These are phyloP conservation scores for Metschnikowia sp. DNA, from an alignment of 805 yeast species.

Conservation along the genomic window DNA sequence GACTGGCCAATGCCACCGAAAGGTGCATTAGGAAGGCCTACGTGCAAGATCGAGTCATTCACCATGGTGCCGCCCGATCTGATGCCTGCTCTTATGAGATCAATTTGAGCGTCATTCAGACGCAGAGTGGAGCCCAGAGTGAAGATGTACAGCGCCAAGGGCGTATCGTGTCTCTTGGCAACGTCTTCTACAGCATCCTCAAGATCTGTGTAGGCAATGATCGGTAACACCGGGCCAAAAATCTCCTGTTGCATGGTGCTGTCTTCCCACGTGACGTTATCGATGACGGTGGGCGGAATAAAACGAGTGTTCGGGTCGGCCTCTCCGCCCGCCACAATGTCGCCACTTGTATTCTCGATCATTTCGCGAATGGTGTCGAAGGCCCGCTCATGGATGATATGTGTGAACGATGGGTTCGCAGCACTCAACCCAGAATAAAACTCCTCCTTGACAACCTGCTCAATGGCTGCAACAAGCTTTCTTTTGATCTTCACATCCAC, in stretches of 20 bases:
- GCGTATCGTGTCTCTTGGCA: conserved; percentile 58
- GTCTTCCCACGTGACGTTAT: conserved; percentile 62
- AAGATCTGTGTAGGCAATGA: conserved; percentile 51
- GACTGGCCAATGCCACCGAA: conserved; percentile 91
- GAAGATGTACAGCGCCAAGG: conserved; percentile 77
- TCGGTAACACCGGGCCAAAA: conserved; percentile 84
- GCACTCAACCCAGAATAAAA: conserved; percentile 42
- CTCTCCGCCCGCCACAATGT: conserved; percentile 47
- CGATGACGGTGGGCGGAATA: conserved; percentile 73
- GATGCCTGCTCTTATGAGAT: conserved; percentile 44
- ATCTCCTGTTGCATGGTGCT: conserved; percentile 70
- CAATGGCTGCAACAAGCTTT: conserved; percentile 43
- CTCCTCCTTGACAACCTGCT: conserved; percentile 38
- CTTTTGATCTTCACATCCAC: conserved; percentile 59
- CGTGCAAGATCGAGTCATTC: conserved; percentile 73
- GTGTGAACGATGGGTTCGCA: conserved; percentile 42
- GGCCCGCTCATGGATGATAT: conserved; percentile 55
- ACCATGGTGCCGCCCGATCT: conserved; percentile 72
- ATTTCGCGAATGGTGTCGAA: conserved; percentile 45
- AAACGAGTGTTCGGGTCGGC: conserved; percentile 40
- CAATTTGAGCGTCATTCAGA: conserved; percentile 42
- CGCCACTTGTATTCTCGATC: conserved; percentile 52
- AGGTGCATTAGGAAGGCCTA: conserved; percentile 64
- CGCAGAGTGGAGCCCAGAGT: conserved; percentile 42
- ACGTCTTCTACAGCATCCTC: conserved; percentile 44